These are phyloP conservation scores for Yarrowia bubula DNA, from an alignment of 805 yeast genomes.

Conservation along the genomic window DNA sequence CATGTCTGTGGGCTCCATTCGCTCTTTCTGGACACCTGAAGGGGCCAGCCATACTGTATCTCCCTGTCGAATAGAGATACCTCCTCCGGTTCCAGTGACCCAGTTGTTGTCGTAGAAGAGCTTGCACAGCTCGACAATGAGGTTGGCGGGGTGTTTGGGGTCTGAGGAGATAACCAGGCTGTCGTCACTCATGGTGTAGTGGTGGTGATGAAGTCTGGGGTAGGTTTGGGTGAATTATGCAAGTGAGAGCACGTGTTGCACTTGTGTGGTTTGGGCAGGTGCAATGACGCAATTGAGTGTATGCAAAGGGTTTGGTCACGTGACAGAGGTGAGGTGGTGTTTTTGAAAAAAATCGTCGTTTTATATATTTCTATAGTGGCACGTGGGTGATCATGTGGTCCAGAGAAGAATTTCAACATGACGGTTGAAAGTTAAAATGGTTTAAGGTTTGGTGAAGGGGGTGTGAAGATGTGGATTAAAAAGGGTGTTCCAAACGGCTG, in stretches of 20 bases:
- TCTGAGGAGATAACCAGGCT: constrained; percentile 35
- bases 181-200: not conserved
- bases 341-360: no score
- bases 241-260: not conserved
- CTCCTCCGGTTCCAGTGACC: constrained; percentile 98
- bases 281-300: no score
- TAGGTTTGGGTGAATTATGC: not conserved
- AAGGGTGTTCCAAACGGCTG: no score
- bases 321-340: no score
- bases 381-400: no score
- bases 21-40: constrained; percentile 93
- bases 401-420: no score
- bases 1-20: constrained; percentile 77
- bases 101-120: constrained; percentile 77
- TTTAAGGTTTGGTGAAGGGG: no score
- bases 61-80: constrained; percentile 68
- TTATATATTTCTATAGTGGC: no score
- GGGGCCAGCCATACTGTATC: constrained; percentile 76
- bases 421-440: no score
- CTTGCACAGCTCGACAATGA: constrained; percentile 78
- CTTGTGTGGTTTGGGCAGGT: not conserved
- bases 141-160: constrained; percentile 73
- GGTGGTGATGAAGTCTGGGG: not conserved
- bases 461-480: no score
- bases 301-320: not conserved